Base-by-base conservation (phyloP, 2,329 filamentous ascomycete genomes). In the Aspergillus transmontanensis region DNA sequence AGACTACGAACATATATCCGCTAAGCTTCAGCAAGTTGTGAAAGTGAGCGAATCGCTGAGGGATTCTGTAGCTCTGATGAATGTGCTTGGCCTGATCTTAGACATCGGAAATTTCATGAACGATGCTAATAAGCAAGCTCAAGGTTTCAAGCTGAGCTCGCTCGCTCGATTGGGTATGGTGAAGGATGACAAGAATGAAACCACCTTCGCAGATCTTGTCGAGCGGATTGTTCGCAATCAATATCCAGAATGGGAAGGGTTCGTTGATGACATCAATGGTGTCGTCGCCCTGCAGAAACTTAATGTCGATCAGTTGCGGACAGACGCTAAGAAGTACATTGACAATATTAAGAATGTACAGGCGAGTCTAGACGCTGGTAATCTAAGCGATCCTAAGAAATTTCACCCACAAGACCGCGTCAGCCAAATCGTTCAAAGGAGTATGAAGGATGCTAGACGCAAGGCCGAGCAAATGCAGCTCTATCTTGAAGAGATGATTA, bases 61-160 rank as follows among this genome's bases (percentile, higher is more conserved):
- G 55, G 93, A 96, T 75, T 97, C 94, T 1, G 93, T 96, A 30
- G 91, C 93, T 30, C 82, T 99, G 72, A 97, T 98, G 90, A 97
- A 96, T 69, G 93, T 99, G 54, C 87, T 99, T 61, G 94, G 94
- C 63, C 85, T 98, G 66, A 99, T 99, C 78, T 83, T 99, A 72
- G 94, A 97, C 78, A 97, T 99, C 74, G 95, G 95, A 78, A 99
- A 99, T 79, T 99, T 97, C 85, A 99, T 99, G 95, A 99, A 99
- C 83, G 95, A 98, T 76, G 90, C 94, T 60, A 98, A 97, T 81
- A 99, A 99, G 82, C 95, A 98, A 80, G 95, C 95, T 4, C 92
- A 90, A 62, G 95, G 95, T 66, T 99, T 99, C 89, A 99, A 99
- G 83, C 87, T 99, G 16, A 95, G 93, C 74, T 97, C 95, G 6